Conservation (phyloP, 2,329 filamentous ascomycete genomes). For the Thielaviopsis punctulata region DNA sequence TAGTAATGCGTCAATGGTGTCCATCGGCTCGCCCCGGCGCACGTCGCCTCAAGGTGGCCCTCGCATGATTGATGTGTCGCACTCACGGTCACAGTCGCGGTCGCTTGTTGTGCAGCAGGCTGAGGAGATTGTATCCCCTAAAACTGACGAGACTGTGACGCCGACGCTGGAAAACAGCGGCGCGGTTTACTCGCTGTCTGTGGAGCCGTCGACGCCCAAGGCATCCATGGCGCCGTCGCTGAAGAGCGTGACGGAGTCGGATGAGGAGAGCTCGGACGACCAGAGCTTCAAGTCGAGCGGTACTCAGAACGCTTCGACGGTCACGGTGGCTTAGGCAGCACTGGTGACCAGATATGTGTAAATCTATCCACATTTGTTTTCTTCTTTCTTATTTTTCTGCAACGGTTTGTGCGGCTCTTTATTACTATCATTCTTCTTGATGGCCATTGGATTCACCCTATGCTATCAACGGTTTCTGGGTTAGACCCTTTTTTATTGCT, state of each 20-base stretch:
- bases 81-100: background rate
- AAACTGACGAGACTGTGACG: conserved; percentile 1
- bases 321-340: conserved; percentile 1
- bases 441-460: background rate
- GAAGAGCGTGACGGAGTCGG: conserved; percentile 2
- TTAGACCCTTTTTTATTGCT: background rate
- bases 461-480: background rate
- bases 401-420: background rate
- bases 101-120: conserved; percentile 6
- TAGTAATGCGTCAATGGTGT: background rate
- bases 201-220: conserved; percentile 5
- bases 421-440: background rate
- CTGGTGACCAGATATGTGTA: background rate
- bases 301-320: conserved; percentile 9
- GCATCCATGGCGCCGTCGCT: background rate
- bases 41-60: conserved; percentile 1
- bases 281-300: conserved; percentile 10
- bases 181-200: conserved; percentile 3
- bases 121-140: conserved; percentile 2
- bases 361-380: background rate
- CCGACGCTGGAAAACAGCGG: conserved; percentile 3
- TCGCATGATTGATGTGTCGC: background rate
- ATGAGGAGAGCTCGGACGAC: conserved; percentile 7
- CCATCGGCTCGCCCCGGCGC: conserved; percentile 3
- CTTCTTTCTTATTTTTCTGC: background rate